Base-by-base conservation (phyloP, 257 asterid genomes). In the Jacaranda copaia region DNA sequence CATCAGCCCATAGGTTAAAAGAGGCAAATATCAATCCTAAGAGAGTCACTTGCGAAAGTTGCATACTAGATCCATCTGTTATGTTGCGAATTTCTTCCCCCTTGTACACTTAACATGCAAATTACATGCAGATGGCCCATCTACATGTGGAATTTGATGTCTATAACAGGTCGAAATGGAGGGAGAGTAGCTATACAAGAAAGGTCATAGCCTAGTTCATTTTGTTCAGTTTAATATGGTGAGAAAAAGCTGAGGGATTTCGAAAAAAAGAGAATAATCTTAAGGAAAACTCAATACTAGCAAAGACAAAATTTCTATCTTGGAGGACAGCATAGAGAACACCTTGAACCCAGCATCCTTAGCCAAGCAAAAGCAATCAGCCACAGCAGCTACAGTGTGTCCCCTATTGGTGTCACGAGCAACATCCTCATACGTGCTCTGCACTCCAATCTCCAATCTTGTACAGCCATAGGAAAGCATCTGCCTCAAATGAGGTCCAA, bases 341-440 rank as follows among this genome's bases (percentile, higher is more conserved):
- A 93, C 99, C 97, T 96, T 96, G 76, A 96, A 96, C 72, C 99
- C 97, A 76, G 98, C 99, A 90, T 96, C 99, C 88, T 96, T 96
- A 57, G 99, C 97, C 86, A 96, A 84, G 83, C 93, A 91, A 88
- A 96, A 96, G 89, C 99, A 96, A 86, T 96, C 99, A 83, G 98
- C 97, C 79, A 96, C 98, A 76, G 99, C 97, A 73, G 97, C 97
- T 77, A 96, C 99, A 3, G 98, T 91, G 85, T 96, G 99, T 68
- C 99, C 99, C 75, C 99, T 81, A 84, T 96, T 96, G 48, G 98
- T 91, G 84, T 96, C 99, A 78, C 98, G 95, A 57, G 99, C 99
- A 67, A 96, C 99, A 87, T 96, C 98, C 86, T 96, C 99, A 74
- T 96, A 96, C 65, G 97, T 96, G 86, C 99, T 96, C 82, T 91